phyloP scores from a whole-genome alignment of 2,329 filamentous ascomycete genomes.

The Penicillium thymicola region DNA sequence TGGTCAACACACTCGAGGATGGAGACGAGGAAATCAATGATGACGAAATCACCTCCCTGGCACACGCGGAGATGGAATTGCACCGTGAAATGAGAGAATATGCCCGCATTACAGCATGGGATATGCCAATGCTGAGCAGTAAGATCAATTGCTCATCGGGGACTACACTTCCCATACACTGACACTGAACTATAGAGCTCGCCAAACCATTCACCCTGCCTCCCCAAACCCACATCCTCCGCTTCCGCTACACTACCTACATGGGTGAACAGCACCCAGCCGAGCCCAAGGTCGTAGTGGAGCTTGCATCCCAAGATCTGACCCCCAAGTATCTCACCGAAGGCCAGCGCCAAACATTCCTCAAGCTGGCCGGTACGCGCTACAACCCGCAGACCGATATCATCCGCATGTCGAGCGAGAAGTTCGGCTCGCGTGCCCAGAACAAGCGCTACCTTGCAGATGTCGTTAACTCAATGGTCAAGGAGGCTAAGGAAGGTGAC shows the following conservation, averaged over 20 bases:
- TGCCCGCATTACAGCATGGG: slow-evolving; percentile 83
- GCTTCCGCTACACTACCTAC: slow-evolving; percentile 96
- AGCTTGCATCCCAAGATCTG: slow-evolving; percentile 76
- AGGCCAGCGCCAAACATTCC: slow-evolving; percentile 72
- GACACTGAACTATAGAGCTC: slow-evolving; percentile 57
- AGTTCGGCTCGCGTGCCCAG: slow-evolving; percentile 82
- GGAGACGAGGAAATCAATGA: slow-evolving; percentile 60
- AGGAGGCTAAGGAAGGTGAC: slow-evolving; percentile 75
- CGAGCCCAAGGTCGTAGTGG: slow-evolving; percentile 87
- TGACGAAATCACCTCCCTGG: slow-evolving; percentile 79
- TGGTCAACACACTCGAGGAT: slow-evolving; percentile 46
- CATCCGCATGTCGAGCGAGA: slow-evolving; percentile 87
- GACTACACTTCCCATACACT: not conserved
- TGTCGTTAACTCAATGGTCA: slow-evolving; percentile 68
- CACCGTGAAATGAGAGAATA: slow-evolving; percentile 87
- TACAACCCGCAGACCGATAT: slow-evolving; percentile 82
- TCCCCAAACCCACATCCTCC: slow-evolving; percentile 63
- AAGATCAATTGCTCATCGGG: slow-evolving; percentile 38
- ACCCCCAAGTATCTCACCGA: slow-evolving; percentile 56
- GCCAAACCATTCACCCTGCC: slow-evolving; percentile 78
- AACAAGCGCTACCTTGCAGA: slow-evolving; percentile 95
- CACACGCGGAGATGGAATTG: slow-evolving; percentile 82
- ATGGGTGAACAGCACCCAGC: slow-evolving; percentile 92
- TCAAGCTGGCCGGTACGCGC: slow-evolving; percentile 78
- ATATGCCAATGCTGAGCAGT: slow-evolving; percentile 89